Base-by-base conservation (phyloP, 1,139 yeast genomes). In the Pichia sp. region DNA sequence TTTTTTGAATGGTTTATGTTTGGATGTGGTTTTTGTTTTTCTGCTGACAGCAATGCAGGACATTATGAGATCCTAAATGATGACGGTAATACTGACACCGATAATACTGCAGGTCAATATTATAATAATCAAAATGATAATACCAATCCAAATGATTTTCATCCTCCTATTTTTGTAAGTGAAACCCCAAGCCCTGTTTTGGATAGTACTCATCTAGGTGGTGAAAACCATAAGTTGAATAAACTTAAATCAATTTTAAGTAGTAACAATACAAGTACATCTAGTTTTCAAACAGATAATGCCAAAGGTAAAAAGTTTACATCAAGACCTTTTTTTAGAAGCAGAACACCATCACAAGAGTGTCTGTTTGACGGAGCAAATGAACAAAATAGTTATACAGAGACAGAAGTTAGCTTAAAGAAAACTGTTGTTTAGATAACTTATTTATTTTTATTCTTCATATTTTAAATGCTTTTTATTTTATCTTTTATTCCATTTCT, bases 1-100 rank as follows among this genome's bases (percentile, higher is more conserved):
- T 22, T 52, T 74, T 40, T 57, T 76, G 48, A 71, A 73, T 55
- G 61, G 70, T 45, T 62, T 67, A 45, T 75, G 5, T 71, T 75
- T 57, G 50, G 50, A 14, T 49, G 50, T 30, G 50, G 54, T 29
- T 31, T 41, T 28, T 38, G 40, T 18, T 8, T n/a, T 5, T 22
- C 29, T 11, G 49, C 33, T 28, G 33, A 39, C 14, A 41, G 33
- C 5, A 24, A 20, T 20, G 43, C 34, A 11, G 37, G 35, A 13
- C 20, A 28, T 22, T 30, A 22, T 13, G 41, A 42, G 21, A 30
- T 23, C 3, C 19, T 27, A 18, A 24, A 15, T 15, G 18, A 23
- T 19, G 27, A 30, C 21, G 33, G n/a, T 18, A 18, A 23, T 18
- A n/a, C 23, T 25, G 25, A 21, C 3, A 10, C 25, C 14, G 7